Base-by-base conservation (phyloP, 2,329 filamentous ascomycete genomes). In the Cytospora mali region DNA sequence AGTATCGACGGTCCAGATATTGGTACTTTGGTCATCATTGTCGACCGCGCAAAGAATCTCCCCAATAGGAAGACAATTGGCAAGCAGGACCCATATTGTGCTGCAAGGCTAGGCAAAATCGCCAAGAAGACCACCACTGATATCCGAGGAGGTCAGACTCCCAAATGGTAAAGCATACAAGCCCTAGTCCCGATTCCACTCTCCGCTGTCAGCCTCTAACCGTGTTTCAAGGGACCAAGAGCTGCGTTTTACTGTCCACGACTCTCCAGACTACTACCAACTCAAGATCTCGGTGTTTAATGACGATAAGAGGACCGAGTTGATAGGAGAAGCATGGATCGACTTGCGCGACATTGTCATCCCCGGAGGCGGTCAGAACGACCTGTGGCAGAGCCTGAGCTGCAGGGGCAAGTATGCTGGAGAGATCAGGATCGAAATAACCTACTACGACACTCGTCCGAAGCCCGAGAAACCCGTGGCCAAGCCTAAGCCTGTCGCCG, bases 51-150 rank as follows among this genome's bases (percentile, higher is more conserved):
- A 58, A 98, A 97, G 85, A 99, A 99, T 75, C 80, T 99, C 69
- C 95, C 95, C 56, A 99, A 99, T 78, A 82, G 93, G 69, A 96
- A 96, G 81, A 95, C 93, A 6, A 97, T 99, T 81, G 95, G 95
- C 61, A 99, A 99, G 79, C 95, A 99, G 79, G 93, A 98, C 74
- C 94, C 95, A 0, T 99, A 98, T 76, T 97, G 93, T 77, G 95
- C 95, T 42, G 93, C 93, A 33, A 84, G 95, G 59, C 79, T 99
- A 52, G 95, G 94, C 35, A 99, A 99, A 76, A 93, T 98, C 77
- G 95, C 95, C 54, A 96, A 96, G 80, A 97, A 97, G 83, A 99
- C 95, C 3, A 89, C 90, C 48, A 97, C 94, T 5, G 95, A 99
- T 76, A 88, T 94, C 70, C 85, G 95, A 72, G 95, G 95, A 67